Base-by-base conservation (phyloP, 2,329 filamentous ascomycete genomes). In the Biscogniauxia marginata region DNA sequence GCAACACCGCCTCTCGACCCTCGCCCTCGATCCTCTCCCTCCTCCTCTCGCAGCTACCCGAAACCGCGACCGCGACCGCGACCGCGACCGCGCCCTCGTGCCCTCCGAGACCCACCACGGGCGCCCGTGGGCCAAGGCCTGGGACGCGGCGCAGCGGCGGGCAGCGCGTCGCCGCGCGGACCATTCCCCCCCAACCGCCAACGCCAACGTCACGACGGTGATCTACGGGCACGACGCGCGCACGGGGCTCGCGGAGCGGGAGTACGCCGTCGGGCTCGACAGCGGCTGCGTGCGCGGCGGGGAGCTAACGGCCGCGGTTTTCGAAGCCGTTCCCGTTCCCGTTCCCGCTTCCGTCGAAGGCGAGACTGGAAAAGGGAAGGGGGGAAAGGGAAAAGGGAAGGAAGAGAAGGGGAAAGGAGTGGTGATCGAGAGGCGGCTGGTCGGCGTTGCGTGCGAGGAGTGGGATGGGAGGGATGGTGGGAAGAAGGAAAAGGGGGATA, bases 151-250 rank as follows among this genome's bases (percentile, higher is more conserved):
- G 55, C 81, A 86, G 65, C 70, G 67, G 22, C 56, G n/a, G n/a
- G n/a, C n/a, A n/a, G n/a, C n/a, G 30, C 8, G 25, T 2, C 6
- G 3, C 13, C 3, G 30, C 30, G 11, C 9, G 30, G 30, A 39
- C 13, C n/a, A n/a, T n/a, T 49, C 49, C 21, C 58, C 56, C 47
- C 59, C 66, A 23, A 49, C 59, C 11, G 63, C 73, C 24, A 77
- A 82, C 46, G 61, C 67, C 22, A 49, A 62, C 16, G 59, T 83
- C 8, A 83, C 78, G 44, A 91, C 89, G 0, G 88, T 96, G 44
- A 81, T 96, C 55, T 97, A 96, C 72, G 93, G 93, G 4, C 93
- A 98, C 70, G 91, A 97, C 70, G 84, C 91, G 20, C 86, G 87
- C 66, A 75, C 76, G 2, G 92, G 91, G 0, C 80, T 96, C 50